Conservation (phyloP, 2,329 filamentous ascomycete species). For the Sporothrix inflata region DNA sequence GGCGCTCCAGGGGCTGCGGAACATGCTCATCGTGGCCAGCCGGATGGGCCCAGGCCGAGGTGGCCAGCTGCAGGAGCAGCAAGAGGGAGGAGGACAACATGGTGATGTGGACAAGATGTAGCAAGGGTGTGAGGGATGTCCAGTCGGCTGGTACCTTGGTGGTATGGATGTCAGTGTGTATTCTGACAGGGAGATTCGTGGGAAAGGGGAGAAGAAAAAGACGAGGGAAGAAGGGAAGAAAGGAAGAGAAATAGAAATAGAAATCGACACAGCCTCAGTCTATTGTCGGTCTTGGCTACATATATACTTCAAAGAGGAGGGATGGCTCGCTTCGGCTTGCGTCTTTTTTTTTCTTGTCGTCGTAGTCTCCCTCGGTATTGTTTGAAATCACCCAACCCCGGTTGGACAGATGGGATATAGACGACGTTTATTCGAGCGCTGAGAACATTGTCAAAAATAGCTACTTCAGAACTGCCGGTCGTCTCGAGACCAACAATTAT, state of each 20-base stretch:
- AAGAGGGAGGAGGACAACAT: not conserved
- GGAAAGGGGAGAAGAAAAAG: not conserved
- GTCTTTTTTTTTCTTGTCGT: not conserved
- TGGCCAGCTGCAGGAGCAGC: conserved; percentile 36
- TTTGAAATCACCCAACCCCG: conserved; percentile 15
- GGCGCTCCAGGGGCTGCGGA: conserved; percentile 37
- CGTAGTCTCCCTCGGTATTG: not conserved
- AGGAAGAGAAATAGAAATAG: not conserved
- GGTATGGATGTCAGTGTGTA: too few species aligned
- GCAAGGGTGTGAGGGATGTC: not conserved
- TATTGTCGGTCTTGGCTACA: conserved; percentile 16
- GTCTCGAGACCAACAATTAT: not conserved
- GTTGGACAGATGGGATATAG: not conserved
- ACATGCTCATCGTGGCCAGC: conserved; percentile 35
- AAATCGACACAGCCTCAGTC: not conserved
- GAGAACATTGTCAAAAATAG: not conserved
- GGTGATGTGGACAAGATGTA: not conserved
- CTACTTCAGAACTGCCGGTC: not conserved
- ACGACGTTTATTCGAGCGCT: not conserved
- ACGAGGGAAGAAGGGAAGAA: not conserved
- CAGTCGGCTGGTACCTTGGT: not conserved
- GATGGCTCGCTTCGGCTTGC: not conserved
- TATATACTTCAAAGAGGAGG: conserved; percentile 4
- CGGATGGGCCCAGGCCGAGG: conserved; percentile 37
- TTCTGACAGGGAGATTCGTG: not conserved